Evolutionary conservation across 345 rosid species (phyloP).

Genomic region (Citrus unshiu): DNA sequence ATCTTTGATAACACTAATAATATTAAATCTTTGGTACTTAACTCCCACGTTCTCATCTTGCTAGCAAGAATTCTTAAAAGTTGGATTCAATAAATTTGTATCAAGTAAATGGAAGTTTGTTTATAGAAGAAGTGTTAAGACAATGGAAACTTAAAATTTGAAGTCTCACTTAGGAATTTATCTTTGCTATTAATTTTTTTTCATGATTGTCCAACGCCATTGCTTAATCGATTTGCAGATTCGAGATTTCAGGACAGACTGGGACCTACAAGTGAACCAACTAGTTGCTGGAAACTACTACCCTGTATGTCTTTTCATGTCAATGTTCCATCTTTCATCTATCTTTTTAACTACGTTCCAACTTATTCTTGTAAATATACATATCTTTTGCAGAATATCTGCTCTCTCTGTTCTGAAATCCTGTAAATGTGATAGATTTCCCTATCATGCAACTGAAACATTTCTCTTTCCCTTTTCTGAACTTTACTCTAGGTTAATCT

Average conservation of each 20-base stretch:
- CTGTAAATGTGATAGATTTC: background rate
- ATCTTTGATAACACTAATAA: background rate
- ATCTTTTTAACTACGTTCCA: background rate
- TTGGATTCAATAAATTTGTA: background rate
- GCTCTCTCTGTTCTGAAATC: background rate
- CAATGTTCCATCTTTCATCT: background rate
- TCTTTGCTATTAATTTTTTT: conserved; percentile 8
- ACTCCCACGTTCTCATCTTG: background rate
- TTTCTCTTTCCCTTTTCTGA: conserved; percentile 8
- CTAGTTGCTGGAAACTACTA: conserved; percentile 93
- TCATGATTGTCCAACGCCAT: conserved; percentile 11
- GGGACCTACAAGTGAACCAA: conserved; percentile 83
- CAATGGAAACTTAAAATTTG: background rate
- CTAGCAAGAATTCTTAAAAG: background rate
- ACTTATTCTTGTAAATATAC: background rate
- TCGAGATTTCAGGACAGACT: conserved; percentile 79
- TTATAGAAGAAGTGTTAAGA: too few species aligned
- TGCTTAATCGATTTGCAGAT: conserved; percentile 42
- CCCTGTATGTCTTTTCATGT: conserved; percentile 53
- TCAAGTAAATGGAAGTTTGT: background rate
- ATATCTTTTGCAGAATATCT: background rate
- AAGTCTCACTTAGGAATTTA: background rate
- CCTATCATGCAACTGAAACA: background rate
- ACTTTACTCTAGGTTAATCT: conserved; percentile 60
- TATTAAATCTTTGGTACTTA: background rate